A percentile compares a stretch with the other conserved stretches of the same genome.
Conservation (phyloP, 768 basidiomycete genomes). For the Hypsizygus marmoreus region DNA sequence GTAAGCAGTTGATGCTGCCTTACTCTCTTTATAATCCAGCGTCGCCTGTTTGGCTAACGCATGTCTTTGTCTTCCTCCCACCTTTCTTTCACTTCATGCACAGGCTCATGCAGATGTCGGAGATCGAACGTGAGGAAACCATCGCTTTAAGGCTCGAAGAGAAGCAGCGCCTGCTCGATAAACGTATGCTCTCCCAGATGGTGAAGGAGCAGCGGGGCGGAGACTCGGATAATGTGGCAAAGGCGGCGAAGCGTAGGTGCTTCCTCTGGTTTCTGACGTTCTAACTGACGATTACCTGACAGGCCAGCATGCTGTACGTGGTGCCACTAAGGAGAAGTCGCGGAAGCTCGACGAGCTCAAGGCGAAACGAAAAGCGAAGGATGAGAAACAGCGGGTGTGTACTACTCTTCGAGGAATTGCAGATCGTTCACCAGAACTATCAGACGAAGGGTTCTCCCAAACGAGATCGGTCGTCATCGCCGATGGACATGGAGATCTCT, state of each 20-base stretch:
- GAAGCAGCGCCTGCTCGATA: conserved; percentile 73
- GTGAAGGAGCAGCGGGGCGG: conserved; percentile 62
- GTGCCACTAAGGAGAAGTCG: conserved; percentile 79
- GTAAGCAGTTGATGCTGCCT: conserved; percentile 50
- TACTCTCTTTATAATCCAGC: conserved; percentile 23
- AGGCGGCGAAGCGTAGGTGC: conserved; percentile 75
- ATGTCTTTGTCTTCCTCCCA: conserved; percentile 20
- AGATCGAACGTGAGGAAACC: conserved; percentile 88
- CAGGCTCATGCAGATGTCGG: conserved; percentile 79
- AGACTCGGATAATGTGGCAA: conserved; percentile 59
- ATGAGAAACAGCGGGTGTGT: conserved; percentile 81
- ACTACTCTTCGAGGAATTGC: background rate
- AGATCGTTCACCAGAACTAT: conserved; percentile 2
- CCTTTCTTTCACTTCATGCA: conserved; percentile 17
- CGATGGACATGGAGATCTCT: conserved; percentile 87
- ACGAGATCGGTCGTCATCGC: conserved; percentile 74
- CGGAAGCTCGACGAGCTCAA: conserved; percentile 83
- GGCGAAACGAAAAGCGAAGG: conserved; percentile 85
- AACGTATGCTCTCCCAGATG: conserved; percentile 72
- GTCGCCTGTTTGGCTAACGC: conserved; percentile 26
- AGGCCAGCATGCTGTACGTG: conserved; percentile 77
- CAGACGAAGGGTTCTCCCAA: conserved; percentile 61
- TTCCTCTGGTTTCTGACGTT: conserved; percentile 1
- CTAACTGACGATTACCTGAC: conserved; percentile 6
- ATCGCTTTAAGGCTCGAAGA: conserved; percentile 81